Conservation (phyloP, 345 rosid species). For the Eutrema japonicum region DNA sequence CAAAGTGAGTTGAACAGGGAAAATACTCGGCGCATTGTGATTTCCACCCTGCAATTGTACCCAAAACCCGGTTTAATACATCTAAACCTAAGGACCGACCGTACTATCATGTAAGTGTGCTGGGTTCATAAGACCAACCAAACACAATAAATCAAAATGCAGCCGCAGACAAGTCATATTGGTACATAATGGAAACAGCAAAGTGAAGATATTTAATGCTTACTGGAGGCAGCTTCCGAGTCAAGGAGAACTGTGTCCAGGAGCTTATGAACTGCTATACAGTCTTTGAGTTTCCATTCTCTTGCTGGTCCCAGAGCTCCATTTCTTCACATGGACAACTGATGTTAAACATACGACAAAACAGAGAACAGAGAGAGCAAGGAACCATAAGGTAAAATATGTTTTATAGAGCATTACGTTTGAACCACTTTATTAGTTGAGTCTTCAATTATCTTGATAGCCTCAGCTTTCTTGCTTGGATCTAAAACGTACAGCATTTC, state of each 20-base stretch:
- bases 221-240: constrained; percentile 78
- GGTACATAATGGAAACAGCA: constrained; percentile 16
- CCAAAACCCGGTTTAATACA: constrained; percentile 15
- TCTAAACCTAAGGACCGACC: constrained; percentile 12
- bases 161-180: constrained; percentile 10
- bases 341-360: neutral
- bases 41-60: constrained; percentile 79
- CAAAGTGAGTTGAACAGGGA: constrained; percentile 77
- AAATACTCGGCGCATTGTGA: constrained; percentile 66
- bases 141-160: constrained; percentile 10
- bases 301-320: constrained; percentile 65
- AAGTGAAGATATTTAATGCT: constrained; percentile 43
- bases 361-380: neutral
- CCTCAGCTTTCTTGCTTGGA: constrained; percentile 69
- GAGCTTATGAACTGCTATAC: constrained; percentile 75
- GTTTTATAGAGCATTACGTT: constrained; percentile 49
- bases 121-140: neutral
- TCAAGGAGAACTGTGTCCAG: constrained; percentile 57
- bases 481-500: constrained; percentile 79
- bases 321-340: constrained; percentile 46
- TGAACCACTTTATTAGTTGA: constrained; percentile 60
- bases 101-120: constrained; percentile 3
- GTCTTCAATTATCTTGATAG: constrained; percentile 78
- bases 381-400: neutral
- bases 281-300: constrained; percentile 89